Conservation (phyloP, 441 rosid genomes). For the Adansonia gregorii region DNA sequence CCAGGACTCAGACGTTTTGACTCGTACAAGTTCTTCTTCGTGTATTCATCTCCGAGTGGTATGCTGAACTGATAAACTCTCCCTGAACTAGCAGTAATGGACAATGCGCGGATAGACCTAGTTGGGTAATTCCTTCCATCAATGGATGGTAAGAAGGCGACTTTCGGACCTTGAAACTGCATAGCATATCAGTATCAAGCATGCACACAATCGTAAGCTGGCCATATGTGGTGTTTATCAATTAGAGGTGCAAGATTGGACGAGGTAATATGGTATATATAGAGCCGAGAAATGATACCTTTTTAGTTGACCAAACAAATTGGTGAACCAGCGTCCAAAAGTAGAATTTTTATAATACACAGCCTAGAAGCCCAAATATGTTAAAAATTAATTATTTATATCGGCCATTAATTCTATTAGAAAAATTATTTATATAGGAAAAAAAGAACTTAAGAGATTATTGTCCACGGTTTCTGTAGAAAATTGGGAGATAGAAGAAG, state of each 20-base stretch:
- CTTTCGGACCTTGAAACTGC: constrained; percentile 20
- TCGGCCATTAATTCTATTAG: too few relatives aligned
- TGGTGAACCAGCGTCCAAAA: too few relatives aligned
- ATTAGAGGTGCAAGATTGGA: neutral
- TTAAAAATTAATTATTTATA: too few relatives aligned
- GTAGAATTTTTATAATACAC: too few relatives aligned
- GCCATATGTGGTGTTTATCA: constrained; percentile 33
- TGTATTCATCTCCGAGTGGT: neutral
- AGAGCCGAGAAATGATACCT: too few relatives aligned
- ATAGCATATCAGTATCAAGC: constrained; percentile 22
- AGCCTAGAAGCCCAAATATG: too few relatives aligned
- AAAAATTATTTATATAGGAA: too few relatives aligned
- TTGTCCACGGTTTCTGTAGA: too few relatives aligned
- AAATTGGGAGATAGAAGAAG: too few relatives aligned
- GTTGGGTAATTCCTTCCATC: neutral
- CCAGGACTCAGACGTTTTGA: constrained; percentile 28
- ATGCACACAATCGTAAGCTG: constrained; percentile 7
- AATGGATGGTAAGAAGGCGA: constrained; percentile 22
- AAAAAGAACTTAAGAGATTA: too few relatives aligned
- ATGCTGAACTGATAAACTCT: neutral
- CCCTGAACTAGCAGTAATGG: constrained; percentile 9
- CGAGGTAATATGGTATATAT: neutral
- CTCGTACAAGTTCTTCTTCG: neutral
- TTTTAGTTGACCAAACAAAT: too few relatives aligned
- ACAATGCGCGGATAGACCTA: constrained; percentile 22